These are phyloP conservation scores for Trifolium dubium DNA, from an alignment of 306 rosid species.

Conservation along the genomic window DNA sequence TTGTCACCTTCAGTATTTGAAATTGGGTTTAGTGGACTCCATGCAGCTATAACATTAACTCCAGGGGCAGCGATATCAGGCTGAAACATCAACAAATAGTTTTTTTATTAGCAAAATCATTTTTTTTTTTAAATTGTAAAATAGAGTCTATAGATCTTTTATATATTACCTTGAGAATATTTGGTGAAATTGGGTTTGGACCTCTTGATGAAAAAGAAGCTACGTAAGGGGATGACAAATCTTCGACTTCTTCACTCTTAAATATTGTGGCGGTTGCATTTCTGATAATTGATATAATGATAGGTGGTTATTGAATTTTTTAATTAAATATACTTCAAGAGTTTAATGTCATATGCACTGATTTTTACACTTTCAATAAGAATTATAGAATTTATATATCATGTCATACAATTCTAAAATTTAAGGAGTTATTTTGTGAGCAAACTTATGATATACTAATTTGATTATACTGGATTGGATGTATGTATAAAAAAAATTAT, in stretches of 20 bases:
- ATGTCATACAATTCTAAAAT: too few species aligned
- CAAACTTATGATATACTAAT: too few species aligned
- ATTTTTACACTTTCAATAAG: too few species aligned
- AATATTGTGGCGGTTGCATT: conserved; percentile 53
- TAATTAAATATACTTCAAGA: too few species aligned
- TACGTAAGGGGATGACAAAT: conserved; percentile 45
- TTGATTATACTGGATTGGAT: too few species aligned
- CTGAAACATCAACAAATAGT: conserved; percentile 30
- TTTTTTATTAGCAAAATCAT: too few species aligned
- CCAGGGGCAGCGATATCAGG: conserved; percentile 61
- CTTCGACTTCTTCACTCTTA: conserved; percentile 34
- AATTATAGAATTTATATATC: too few species aligned
- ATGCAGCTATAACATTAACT: conserved; percentile 52
- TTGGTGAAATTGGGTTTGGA: conserved; percentile 48
- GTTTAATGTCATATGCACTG: too few species aligned
- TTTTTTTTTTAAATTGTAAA: too few species aligned
- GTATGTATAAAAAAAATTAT: too few species aligned
- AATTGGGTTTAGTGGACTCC: conserved; percentile 26
- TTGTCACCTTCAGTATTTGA: conserved; percentile 25
- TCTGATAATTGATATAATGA: conserved; percentile 1
- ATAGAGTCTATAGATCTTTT: background rate
- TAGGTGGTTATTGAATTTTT: background rate
- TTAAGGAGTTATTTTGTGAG: too few species aligned
- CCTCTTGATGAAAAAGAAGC: conserved; percentile 63
- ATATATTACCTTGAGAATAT: conserved; percentile 56